Base-by-base conservation (phyloP, 306 rosid genomes). In the Prunus armeniaca region DNA sequence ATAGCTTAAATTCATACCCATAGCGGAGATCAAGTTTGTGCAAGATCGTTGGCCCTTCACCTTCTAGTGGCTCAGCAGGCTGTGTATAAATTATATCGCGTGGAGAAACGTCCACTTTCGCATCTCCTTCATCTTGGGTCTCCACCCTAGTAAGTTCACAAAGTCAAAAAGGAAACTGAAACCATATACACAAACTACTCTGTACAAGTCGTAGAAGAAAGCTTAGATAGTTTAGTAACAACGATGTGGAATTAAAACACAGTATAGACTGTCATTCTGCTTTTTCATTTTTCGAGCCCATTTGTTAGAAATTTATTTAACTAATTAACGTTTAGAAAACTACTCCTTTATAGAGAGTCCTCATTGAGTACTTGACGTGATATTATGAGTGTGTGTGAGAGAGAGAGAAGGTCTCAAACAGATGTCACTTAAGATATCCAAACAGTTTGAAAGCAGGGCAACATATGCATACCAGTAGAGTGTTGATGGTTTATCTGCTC, bases 91-190 rank as follows among this genome's bases (percentile, higher is more conserved):
- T 22, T 76, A 95, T 88, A 81, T 95, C 99, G 86, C 99, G 97
- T 34, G 99, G 99, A 83, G 96, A 92, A 86, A 83, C 85, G 78
- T 92, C 99, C 74, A 95, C 88, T 85, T 88, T 95, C 15, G 99
- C 96, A 83, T 95, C 96, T 72, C 99, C 97, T 77, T 89, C 97
- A 84, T 95, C 99, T 82, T 95, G 97, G 56, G 99, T 91, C 86
- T 95, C 99, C 76, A 83, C 97, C 99, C 99, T 95, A 79, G 72
- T 74, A 79, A 43, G 65, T 82, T 78, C 84, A 84, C 4, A 85
- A 65, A 64, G 77, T 27, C 56, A 73, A 72, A 76, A 60, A 82
- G 76, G 50, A 20, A 62, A 52, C 11, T 28, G 54, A 72, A 52
- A 32, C 5, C 55, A 38, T 65, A 73, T 65, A 69, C 51, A 24